Base-by-base conservation (phyloP, 768 basidiomycete genomes). In the Boletus rex-veris region DNA sequence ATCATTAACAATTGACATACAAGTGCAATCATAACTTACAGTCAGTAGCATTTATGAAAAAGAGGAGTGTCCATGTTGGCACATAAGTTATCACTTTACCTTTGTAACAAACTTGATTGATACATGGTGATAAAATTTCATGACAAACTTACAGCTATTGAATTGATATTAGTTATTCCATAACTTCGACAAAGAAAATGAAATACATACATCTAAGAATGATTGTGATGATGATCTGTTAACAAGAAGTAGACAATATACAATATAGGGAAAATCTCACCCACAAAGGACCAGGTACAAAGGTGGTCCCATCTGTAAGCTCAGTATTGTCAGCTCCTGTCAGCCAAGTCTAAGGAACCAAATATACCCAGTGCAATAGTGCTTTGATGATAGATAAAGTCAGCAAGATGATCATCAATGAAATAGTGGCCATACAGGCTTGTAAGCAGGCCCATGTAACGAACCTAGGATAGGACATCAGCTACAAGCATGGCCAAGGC, bases 231-330 rank as follows among this genome's bases (percentile, higher is more conserved):
- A 16, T 38, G 7, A 12, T n/a, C 9, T 16, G 37, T 38, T n/a
- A 12, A 33, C 33, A 31, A 31, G 8, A 15, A 18, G n/a, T 21
- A 14, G 19, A 14, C 30, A 9, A 38, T 14, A 7, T 4, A 21
- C 14, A 21, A 31, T 24, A 21, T 1, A n/a, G 11, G 14, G n/a
- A 33, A 21, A 30, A 15, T 1, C 44, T 30, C 7, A 57, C 56
- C 15, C 33, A 30, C 19, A 57, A 30, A 26, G 56, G 53, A 21
- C 56, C 56, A 7, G 48, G 48, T 6, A 55, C 18, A 6, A 55
- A 49, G 7, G 30, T 37, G 19, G 48, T 24, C 9, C 53, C 53
- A 5, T 1, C 53, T 55, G 19, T 2, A 37, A 15, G 12, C 41
- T 41, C 11, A 15, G 21, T 16, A 12, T 36, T 5, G 10, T 46